phyloP scores from a whole-genome alignment of 805 yeast species.

The Saccharomycopsis synnaedendra region DNA sequence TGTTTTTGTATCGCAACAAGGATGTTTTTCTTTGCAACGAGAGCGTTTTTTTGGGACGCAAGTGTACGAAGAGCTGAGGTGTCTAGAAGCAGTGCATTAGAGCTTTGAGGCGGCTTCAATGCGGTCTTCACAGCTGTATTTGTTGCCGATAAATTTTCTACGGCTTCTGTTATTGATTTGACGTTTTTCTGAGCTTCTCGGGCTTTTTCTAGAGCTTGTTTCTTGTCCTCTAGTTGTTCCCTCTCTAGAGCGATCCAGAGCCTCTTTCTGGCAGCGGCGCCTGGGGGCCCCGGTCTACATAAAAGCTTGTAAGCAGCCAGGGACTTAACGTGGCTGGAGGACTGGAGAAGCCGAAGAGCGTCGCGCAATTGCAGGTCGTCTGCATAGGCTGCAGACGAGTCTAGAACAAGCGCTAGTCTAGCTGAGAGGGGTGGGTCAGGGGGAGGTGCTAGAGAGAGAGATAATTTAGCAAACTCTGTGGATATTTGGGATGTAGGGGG shows the following conservation, averaged over 20 bases:
- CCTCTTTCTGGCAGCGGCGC: too few relatives aligned
- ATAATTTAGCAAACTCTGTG: background rate
- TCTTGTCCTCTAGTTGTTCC: background rate
- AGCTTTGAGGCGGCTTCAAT: slow-evolving; percentile 6
- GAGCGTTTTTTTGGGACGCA: slow-evolving; percentile 17
- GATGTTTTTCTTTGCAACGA: slow-evolving; percentile 36
- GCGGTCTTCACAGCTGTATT: slow-evolving; percentile 14
- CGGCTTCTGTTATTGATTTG: slow-evolving; percentile 9
- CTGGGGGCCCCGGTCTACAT: too few relatives aligned
- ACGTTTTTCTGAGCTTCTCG: slow-evolving; percentile 16
- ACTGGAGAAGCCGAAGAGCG: slow-evolving; percentile 6
- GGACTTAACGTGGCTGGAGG: background rate
- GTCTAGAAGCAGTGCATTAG: slow-evolving; percentile 7
- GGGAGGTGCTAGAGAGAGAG: too few relatives aligned
- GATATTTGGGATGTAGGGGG: background rate
- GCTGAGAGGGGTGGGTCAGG: background rate
- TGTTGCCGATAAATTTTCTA: slow-evolving; percentile 12
- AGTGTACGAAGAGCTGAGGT: slow-evolving; percentile 16
- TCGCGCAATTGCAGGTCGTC: slow-evolving; percentile 8
- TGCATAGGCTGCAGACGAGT: background rate
- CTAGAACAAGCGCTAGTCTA: background rate
- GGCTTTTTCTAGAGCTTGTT: slow-evolving; percentile 3
- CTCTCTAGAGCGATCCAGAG: background rate
- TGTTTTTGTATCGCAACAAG: slow-evolving; percentile 42
- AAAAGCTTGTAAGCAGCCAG: too few relatives aligned